Conservation (phyloP, 768 basidiomycete genomes). For the Coprinopsis sp. region DNA sequence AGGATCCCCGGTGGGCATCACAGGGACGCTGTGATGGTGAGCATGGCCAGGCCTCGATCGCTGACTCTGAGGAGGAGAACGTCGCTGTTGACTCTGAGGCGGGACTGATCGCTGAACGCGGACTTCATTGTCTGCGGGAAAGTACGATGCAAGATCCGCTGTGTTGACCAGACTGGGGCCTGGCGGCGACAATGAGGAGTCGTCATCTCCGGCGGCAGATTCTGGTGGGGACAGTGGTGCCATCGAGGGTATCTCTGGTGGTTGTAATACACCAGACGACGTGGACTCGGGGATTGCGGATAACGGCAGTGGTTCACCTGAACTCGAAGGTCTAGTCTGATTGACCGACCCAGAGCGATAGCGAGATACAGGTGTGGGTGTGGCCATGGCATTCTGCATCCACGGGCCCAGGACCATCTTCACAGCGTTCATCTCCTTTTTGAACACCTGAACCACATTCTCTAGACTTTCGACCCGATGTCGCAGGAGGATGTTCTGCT, state of each 20-base stretch:
- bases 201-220: background rate
- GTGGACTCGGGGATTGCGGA: too few species aligned
- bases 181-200: background rate
- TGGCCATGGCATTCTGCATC: slow-evolving; percentile 18
- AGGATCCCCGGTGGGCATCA: background rate
- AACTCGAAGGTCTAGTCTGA: too few species aligned
- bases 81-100: background rate
- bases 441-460: slow-evolving; percentile 43
- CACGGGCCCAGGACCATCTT: slow-evolving; percentile 57
- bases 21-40: slow-evolving; percentile 6
- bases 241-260: too few species aligned
- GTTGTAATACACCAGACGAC: too few species aligned
- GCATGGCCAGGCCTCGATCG: background rate
- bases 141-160: slow-evolving; percentile 7
- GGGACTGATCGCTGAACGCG: slow-evolving; percentile 3
- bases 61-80: background rate
- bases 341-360: too few species aligned
- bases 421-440: slow-evolving; percentile 52
- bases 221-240: background rate
- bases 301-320: too few species aligned
- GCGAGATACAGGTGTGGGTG: slow-evolving; percentile 1
- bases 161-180: background rate
- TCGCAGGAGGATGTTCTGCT: slow-evolving; percentile 64
- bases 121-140: slow-evolving; percentile 7
- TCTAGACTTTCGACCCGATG: slow-evolving; percentile 58